Base-by-base conservation (phyloP, 176 grass and related monocot species). In the Miscanthus lutarioriparius region DNA sequence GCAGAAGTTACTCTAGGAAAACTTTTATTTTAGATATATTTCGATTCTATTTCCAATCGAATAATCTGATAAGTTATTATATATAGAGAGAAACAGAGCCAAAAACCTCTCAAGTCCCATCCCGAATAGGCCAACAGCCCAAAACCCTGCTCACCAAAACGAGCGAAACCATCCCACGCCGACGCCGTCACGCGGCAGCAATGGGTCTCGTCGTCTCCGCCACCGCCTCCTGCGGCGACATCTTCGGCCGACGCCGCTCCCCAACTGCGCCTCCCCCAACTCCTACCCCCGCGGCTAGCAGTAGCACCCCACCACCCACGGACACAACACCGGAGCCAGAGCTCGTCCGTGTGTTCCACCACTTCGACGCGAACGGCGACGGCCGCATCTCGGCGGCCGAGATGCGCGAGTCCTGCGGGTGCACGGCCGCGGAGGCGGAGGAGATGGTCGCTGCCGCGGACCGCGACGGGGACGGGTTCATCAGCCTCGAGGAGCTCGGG, bases 401-500 rank as follows among this genome's bases (percentile, higher is more conserved):
- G 85, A 78, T 90, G 68, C 61, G 68, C 10, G 26, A 61, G 25
- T 1, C 64, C 27, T 32, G 1, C 17, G 41, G 59, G 2, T 83
- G 47, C 67, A 51, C 81, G 20, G 53, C 32, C 19, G 48, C 5
- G 20, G 70, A 78, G 40, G 76, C 81, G 49, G 41, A 69, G 70
- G 62, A 38, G 63, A 91, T 84, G 81, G 35, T 91, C 49, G 76
- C 85, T 9, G 33, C 48, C 6, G 76, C 71, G 70, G 81, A 91
- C 64, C 16, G 3, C 30, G 76, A 91, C 26, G 85, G 89, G 7
- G 85, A 91, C 80, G 81, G 89, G 12, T 84, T 84, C 76, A 20
- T 84, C 49, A 74, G 43, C 71, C 23, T 74, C 7, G 25, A 74
- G 30, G 88, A 86, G 74, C 25, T 90, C 45, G 4, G 20, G 15